Evolutionary conservation across 768 basidiomycete species (phyloP), one percentile per base, ranked within the genome.

Genomic region (Kwoniella sp.): DNA sequence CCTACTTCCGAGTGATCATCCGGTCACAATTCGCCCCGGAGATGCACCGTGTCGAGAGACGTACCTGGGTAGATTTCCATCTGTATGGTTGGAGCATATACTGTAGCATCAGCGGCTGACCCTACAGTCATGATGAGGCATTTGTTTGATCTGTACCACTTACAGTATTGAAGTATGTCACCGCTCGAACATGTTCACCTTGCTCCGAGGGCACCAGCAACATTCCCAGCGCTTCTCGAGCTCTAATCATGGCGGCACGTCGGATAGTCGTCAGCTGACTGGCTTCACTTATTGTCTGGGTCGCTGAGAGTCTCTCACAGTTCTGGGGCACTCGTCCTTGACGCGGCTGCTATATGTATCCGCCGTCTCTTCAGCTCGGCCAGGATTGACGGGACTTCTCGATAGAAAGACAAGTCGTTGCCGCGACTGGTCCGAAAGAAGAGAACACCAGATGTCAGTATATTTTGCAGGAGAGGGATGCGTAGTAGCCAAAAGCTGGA

Each of bases 371-470:
- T 75, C 20, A 82, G 60, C 12, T 83, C 82, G 61, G 87, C 86
- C 34, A 93, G 79, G 55, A 96, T 90, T 22, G 83, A 81, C 0
- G 91, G 86, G 0, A 93, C 90, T 61, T 93, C 88, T 41, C 82
- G 81, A 79, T 90, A 95, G 79, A 95, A 91, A 2, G 83, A 82
- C 47, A 93, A 86, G 25, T 74, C 77, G 31, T 85, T 79, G 38
- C 85, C 84, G 62, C 87, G 81, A 67, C 88, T 89, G 61, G 12
- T n/a, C n/a, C n/a, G n/a, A n/a, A n/a, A 30, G 54, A 23, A 45
- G 17, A 26, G 52, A 4, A 3, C 34, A 13, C 22, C n/a, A 20
- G 48, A 67, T 25, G 50, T 3, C 47, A 13, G 13, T 58, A 37
- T n/a, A 23, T 20, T 22, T 30, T 55, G 65, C 47, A 45, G 23